Conservation (phyloP, 345 rosid genomes). For the Leavenworthia alabamica region DNA sequence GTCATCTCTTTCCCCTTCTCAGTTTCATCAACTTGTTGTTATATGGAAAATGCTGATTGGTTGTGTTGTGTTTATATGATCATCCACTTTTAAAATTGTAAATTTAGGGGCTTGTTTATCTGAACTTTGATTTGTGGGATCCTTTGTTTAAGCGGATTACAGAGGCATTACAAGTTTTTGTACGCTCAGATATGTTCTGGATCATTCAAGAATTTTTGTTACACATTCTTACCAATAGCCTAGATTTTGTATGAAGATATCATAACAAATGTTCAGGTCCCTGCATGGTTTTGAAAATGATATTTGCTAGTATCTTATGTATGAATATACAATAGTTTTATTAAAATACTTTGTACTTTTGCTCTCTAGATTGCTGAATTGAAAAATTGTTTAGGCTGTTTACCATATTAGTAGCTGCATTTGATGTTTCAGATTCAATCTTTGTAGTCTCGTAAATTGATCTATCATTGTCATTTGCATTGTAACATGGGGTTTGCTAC, state of each 20-base stretch:
- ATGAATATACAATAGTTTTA: background rate
- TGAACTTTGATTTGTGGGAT: slow-evolving; percentile 10
- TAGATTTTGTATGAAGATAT: background rate
- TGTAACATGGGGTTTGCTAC: background rate
- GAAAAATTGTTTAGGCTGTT: background rate
- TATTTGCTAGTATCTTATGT: background rate
- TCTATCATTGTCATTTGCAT: background rate
- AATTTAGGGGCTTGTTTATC: background rate
- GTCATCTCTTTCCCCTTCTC: slow-evolving; percentile 26
- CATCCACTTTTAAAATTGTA: background rate
- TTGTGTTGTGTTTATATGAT: slow-evolving; percentile 3
- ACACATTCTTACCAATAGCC: background rate
- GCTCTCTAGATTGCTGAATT: background rate
- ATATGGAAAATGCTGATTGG: slow-evolving; percentile 20
- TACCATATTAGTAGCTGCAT: background rate
- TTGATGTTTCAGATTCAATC: background rate
- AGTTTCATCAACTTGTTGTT: slow-evolving; percentile 1
- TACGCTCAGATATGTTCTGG: background rate
- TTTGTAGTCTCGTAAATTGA: background rate
- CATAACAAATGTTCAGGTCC: slow-evolving; percentile 11
- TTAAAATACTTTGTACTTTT: background rate
- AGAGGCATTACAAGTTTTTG: background rate
- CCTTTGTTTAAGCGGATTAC: slow-evolving; percentile 5
- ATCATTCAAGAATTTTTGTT: slow-evolving; percentile 6
- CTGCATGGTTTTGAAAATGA: background rate